Conservation (phyloP, 371 early-diverging fungal genomes). For the Rhizopus microsporus region DNA sequence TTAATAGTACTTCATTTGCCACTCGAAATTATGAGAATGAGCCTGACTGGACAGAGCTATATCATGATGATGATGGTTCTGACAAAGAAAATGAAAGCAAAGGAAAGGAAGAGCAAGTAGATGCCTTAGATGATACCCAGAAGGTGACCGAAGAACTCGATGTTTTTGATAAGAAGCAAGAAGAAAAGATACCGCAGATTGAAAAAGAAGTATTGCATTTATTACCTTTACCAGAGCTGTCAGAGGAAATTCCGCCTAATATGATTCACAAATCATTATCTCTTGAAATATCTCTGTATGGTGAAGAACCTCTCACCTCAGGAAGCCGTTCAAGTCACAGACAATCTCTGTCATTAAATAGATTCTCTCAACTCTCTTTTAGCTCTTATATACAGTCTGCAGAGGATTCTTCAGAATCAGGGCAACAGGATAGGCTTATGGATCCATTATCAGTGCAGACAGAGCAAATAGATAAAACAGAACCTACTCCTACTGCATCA, state of each 20-base stretch:
- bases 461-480: background rate
- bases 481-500: conserved; percentile 26
- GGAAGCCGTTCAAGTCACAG: background rate
- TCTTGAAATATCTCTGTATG: conserved; percentile 20
- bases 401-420: conserved; percentile 4
- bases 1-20: conserved; percentile 3
- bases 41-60: conserved; percentile 28
- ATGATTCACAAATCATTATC: conserved; percentile 17
- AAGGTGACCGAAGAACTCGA: background rate
- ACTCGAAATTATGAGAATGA: conserved; percentile 20
- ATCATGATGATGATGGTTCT: conserved; percentile 11
- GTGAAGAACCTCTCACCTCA: conserved; percentile 12
- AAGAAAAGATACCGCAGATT: conserved; percentile 18
- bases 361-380: conserved; percentile 14
- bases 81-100: background rate
- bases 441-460: conserved; percentile 1
- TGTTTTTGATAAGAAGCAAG: background rate
- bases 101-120: background rate
- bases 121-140: background rate
- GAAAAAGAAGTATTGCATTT: conserved; percentile 17
- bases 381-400: conserved; percentile 1
- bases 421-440: background rate
- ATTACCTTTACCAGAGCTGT: conserved; percentile 16
- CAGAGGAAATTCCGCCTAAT: conserved; percentile 17
- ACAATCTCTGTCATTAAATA: background rate